phyloP scores from a whole-genome alignment of 331 rosid genomes.

The Rhamnella rubrinervis region DNA sequence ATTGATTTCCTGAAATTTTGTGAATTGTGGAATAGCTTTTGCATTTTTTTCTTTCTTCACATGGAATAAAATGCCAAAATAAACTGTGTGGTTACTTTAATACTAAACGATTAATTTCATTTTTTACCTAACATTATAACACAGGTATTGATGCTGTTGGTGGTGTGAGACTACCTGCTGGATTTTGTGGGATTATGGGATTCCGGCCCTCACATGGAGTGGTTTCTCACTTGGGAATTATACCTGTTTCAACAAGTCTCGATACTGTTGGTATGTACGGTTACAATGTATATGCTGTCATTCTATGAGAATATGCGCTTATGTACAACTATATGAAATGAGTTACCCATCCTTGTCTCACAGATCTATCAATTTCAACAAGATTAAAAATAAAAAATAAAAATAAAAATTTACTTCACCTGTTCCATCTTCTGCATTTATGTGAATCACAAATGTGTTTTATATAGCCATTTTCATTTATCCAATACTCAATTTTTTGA shows the following conservation, averaged over 20 bases:
- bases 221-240: constrained; percentile 69
- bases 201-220: constrained; percentile 95
- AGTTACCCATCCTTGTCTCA: neutral
- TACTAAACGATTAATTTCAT: neutral
- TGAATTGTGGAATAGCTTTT: too few species aligned
- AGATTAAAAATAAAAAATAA: too few species aligned
- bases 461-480: neutral
- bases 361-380: neutral
- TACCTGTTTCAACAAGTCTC: constrained; percentile 75
- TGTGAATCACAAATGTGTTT: neutral
- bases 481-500: neutral
- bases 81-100: neutral
- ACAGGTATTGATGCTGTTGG: constrained; percentile 92
- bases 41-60: neutral
- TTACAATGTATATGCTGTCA: constrained; percentile 11
- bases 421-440: too few species aligned
- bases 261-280: constrained; percentile 79
- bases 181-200: constrained; percentile 83
- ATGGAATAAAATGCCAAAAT: neutral
- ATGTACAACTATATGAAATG: neutral
- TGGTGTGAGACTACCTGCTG: constrained; percentile 95
- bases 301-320: constrained; percentile 1
- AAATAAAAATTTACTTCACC: too few species aligned
- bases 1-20: too few species aligned
- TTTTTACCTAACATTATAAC: constrained; percentile 21